phyloP scores from a whole-genome alignment of 2,329 filamentous ascomycete species.

The Exophiala spinifera region DNA sequence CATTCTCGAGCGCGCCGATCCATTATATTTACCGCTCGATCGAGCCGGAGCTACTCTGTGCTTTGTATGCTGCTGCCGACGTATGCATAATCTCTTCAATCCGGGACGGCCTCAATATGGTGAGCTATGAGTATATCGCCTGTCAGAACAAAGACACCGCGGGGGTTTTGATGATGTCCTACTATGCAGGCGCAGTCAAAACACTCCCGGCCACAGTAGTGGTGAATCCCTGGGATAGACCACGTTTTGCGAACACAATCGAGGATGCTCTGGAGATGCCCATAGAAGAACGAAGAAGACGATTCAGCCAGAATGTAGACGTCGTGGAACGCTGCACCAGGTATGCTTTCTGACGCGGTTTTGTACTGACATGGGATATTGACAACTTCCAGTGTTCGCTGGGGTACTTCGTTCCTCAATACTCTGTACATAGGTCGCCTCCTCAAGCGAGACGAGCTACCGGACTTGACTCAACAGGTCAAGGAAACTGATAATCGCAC shows the following conservation, averaged over 20 bases:
- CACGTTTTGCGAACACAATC: constrained; percentile 83
- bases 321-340: constrained; percentile 22
- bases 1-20: constrained; percentile 81
- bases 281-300: constrained; percentile 9
- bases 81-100: constrained; percentile 85
- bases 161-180: constrained; percentile 87
- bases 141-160: constrained; percentile 75
- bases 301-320: constrained; percentile 8
- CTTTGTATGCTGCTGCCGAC: constrained; percentile 83
- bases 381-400: neutral
- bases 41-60: constrained; percentile 89
- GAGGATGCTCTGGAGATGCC: constrained; percentile 81
- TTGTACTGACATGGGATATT: neutral
- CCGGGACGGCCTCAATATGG: constrained; percentile 94
- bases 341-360: neutral
- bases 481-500: neutral
- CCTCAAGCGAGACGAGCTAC: neutral
- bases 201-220: constrained; percentile 83
- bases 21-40: constrained; percentile 94
- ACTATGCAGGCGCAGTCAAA: constrained; percentile 92
- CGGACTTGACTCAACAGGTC: neutral
- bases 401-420: neutral
- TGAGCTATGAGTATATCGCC: constrained; percentile 95
- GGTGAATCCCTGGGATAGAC: constrained; percentile 94
- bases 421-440: neutral